phyloP scores from a whole-genome alignment of 441 rosid species.

The Gossypium lobatum region DNA sequence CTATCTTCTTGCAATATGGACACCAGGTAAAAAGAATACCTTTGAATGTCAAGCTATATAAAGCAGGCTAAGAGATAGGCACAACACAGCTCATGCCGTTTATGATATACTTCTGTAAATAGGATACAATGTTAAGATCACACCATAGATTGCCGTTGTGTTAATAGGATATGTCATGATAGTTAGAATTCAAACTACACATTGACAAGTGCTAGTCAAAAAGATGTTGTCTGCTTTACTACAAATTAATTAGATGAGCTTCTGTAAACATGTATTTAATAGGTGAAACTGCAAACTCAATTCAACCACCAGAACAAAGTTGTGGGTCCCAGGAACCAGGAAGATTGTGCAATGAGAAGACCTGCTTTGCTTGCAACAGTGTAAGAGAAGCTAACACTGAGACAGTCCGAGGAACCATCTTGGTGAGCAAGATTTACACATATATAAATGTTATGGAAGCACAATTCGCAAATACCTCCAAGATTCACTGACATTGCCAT shows the following conservation, averaged over 20 bases:
- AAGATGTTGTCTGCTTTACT: neutral
- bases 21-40: constrained; percentile 63
- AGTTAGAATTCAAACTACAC: constrained; percentile 2
- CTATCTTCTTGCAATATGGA: constrained; percentile 94
- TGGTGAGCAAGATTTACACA: constrained; percentile 46
- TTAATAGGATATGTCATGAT: constrained; percentile 1
- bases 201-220: neutral
- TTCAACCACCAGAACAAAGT: constrained; percentile 46
- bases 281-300: constrained; percentile 86
- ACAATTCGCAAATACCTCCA: constrained; percentile 11
- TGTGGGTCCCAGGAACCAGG: constrained; percentile 47
- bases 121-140: constrained; percentile 9
- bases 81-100: neutral
- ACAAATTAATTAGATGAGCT: constrained; percentile 8
- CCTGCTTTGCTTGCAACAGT: constrained; percentile 72
- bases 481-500: constrained; percentile 21
- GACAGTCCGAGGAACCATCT: constrained; percentile 75
- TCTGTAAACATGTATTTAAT: constrained; percentile 12
- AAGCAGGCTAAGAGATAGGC: neutral
- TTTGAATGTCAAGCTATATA: neutral
- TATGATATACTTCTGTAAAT: constrained; percentile 5
- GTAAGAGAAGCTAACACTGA: constrained; percentile 64
- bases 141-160: neutral
- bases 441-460: constrained; percentile 4
- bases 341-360: constrained; percentile 51